phyloP scores from a whole-genome alignment of 2,329 filamentous ascomycete species.

The Rhynchosporium graminicola region DNA sequence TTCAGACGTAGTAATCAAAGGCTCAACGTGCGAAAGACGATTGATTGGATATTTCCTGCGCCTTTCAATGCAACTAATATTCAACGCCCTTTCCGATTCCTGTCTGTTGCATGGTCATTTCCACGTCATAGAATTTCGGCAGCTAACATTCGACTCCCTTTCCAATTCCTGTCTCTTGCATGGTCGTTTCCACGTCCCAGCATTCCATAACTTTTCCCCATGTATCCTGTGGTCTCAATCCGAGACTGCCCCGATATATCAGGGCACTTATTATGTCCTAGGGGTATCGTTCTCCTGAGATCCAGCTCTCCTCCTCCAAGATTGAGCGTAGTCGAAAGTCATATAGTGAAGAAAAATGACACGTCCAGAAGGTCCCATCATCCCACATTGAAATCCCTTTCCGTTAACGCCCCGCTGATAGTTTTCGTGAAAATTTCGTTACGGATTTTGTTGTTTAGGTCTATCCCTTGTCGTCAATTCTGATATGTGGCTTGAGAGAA shows the following conservation, averaged over 20 bases:
- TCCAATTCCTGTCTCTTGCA: constrained; percentile 6
- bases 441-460: constrained; percentile 14
- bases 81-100: too few species aligned
- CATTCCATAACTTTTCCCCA: constrained; percentile 10
- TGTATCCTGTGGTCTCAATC: too few species aligned
- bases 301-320: constrained; percentile 26
- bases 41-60: constrained; percentile 26
- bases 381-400: constrained; percentile 5
- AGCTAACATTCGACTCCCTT: constrained; percentile 8
- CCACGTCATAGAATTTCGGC: neutral
- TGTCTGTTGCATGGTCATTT: too few species aligned
- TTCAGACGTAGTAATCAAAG: constrained; percentile 1
- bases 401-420: constrained; percentile 29
- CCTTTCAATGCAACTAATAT: neutral
- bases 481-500: constrained; percentile 8
- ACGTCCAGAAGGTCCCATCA: neutral
- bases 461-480: constrained; percentile 8
- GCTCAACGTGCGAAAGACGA: constrained; percentile 10
- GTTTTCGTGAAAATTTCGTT: constrained; percentile 18
- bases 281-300: constrained; percentile 17
- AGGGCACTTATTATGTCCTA: constrained; percentile 10
- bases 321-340: constrained; percentile 15
- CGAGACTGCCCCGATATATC: too few species aligned
- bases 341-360: constrained; percentile 20
- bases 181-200: constrained; percentile 15